phyloP scores from a whole-genome alignment of 2,329 filamentous ascomycete species.

The Pseudogymnoascus sp. region DNA sequence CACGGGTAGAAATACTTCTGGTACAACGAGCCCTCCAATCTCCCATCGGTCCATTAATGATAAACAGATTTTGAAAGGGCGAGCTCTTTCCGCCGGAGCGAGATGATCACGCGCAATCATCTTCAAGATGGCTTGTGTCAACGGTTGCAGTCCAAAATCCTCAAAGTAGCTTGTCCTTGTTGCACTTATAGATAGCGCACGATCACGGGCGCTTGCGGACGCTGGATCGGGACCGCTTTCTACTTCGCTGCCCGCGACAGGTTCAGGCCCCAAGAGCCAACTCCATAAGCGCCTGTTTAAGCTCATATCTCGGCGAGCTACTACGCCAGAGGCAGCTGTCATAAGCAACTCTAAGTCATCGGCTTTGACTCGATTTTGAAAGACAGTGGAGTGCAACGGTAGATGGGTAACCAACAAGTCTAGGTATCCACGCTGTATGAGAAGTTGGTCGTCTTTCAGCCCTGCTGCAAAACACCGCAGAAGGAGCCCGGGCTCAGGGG shows the following conservation, averaged over 20 bases:
- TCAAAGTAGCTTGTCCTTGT: slow-evolving; percentile 77
- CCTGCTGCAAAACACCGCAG: slow-evolving; percentile 89
- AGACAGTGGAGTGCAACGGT: slow-evolving; percentile 72
- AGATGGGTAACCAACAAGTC: slow-evolving; percentile 87
- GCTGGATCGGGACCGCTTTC: slow-evolving; percentile 43
- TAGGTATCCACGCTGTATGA: slow-evolving; percentile 90
- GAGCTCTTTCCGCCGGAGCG: slow-evolving; percentile 62
- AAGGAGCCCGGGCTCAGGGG: slow-evolving; percentile 84
- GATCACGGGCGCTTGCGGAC: slow-evolving; percentile 21
- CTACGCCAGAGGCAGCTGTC: slow-evolving; percentile 76
- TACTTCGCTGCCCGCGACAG: slow-evolving; percentile 37
- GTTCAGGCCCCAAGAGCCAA: slow-evolving; percentile 84
- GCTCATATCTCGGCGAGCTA: slow-evolving; percentile 90
- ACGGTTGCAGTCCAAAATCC: slow-evolving; percentile 64
- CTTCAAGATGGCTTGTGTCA: slow-evolving; percentile 67
- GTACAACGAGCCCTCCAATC: slow-evolving; percentile 82
- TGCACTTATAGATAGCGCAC: slow-evolving; percentile 24
- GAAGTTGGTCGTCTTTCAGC: slow-evolving; percentile 74
- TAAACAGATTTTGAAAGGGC: slow-evolving; percentile 83
- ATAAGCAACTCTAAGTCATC: slow-evolving; percentile 77
- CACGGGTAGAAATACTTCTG: slow-evolving; percentile 80
- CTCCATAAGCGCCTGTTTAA: slow-evolving; percentile 91
- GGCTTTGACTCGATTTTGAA: slow-evolving; percentile 66
- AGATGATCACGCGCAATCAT: slow-evolving; percentile 57
- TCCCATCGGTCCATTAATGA: slow-evolving; percentile 99